Base-by-base conservation (phyloP, 2,329 filamentous ascomycete genomes). In the Trichoderma afroharzianum region DNA sequence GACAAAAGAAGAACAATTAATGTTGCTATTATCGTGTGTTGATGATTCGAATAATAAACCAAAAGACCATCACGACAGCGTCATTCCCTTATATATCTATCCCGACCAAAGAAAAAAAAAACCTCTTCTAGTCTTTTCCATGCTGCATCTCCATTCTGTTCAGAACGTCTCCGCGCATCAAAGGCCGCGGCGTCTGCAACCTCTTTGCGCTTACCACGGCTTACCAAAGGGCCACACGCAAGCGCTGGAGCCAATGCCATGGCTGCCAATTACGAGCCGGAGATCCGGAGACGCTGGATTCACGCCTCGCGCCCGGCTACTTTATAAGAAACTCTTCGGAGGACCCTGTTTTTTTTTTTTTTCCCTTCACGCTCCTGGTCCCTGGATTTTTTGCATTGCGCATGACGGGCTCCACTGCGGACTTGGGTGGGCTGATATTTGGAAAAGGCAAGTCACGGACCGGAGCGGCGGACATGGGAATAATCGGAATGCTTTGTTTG, bases 271-370 rank as follows among this genome's bases (percentile, higher is more conserved):
- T 43, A 58, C 14, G 53, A 21, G 36, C 33, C 68, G 68, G 68
- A 70, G 68, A 70, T 55, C 68, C 68, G 68, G 68, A 70, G 68
- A 70, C 68, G 58, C 59, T 63, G 43, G 43, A 55, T 70, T 63
- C 68, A 53, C 33, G 39, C 30, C n/a, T n/a, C 21, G 59, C 11
- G 57, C 55, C 26, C 28, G 36, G 36, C 18, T 18, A 26, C 15
- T 24, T 36, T 24, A 28, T 43, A 33, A 28, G 11, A 39, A 58
- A 57, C 36, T 36, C 21, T 39, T 69, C 67, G 57, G 58, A 55
- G 21, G 36, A 39, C n/a, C n/a, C n/a, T 39, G 12, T 26, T 62
- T 62, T 62, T 21, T 62, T 39, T 36, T 7, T n/a, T n/a, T n/a
- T n/a, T n/a, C n/a, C n/a, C n/a, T n/a, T 12, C 11, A 36, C 33